A percentile compares a stretch with the other conserved stretches of the same genome.
Evolutionary conservation across 768 basidiomycete genomes (phyloP).

Genomic region (Leccinum truebloodii): DNA sequence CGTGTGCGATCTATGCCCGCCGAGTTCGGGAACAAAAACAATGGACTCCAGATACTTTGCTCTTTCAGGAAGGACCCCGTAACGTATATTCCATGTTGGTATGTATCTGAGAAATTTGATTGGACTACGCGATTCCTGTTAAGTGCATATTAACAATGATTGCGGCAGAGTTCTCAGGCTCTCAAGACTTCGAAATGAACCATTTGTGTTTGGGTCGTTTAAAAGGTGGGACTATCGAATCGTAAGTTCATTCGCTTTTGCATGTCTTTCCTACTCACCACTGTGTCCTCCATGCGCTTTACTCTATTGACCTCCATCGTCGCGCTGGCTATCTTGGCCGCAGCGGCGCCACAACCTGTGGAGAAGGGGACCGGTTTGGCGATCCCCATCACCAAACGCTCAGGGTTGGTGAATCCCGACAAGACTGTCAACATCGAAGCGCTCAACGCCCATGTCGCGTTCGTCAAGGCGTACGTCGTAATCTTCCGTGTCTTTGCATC

Average conservation of each 20-base stretch:
- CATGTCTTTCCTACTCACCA: neutral
- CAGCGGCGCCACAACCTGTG: slow-evolving; percentile 7
- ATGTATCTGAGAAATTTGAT: neutral
- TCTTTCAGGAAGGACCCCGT: neutral
- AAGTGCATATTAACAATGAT: neutral
- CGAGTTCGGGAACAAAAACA: neutral
- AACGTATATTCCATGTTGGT: too few species aligned
- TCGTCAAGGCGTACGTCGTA: slow-evolving; percentile 10
- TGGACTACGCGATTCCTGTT: neutral
- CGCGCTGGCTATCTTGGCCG: slow-evolving; percentile 6
- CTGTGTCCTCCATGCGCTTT: neutral
- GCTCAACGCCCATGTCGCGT: slow-evolving; percentile 5
- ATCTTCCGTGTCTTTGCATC: neutral
- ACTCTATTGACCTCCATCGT: slow-evolving; percentile 1
- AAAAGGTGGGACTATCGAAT: neutral
- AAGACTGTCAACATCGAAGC: slow-evolving; percentile 7
- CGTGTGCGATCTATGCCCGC: neutral
- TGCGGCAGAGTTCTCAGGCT: neutral
- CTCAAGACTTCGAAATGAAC: neutral
- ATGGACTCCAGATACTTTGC: neutral
- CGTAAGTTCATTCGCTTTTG: neutral
- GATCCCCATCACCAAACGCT: slow-evolving; percentile 15
- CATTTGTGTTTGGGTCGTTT: neutral
- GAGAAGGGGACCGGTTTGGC: neutral
- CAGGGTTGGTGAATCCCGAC: slow-evolving; percentile 7